These are phyloP conservation scores for Thraustochytrium striatum DNA, from an alignment of 352 stramenopile species.

Conservation along the genomic window DNA sequence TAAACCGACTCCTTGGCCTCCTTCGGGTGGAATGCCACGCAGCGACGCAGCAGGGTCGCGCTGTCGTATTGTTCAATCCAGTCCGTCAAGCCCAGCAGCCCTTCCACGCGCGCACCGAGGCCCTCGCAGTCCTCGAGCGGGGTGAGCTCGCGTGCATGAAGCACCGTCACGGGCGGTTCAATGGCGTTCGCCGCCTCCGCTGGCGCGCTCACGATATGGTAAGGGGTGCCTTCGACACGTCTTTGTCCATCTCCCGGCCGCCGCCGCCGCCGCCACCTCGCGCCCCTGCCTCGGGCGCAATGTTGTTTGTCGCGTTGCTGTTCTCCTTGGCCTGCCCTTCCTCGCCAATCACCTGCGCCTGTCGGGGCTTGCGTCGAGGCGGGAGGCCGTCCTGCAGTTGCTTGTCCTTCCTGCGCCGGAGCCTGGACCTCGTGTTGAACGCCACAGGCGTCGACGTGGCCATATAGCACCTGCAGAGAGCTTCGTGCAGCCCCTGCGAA, in stretches of 20 bases:
- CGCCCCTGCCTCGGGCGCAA: background rate
- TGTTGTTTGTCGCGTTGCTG: background rate
- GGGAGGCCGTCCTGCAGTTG: background rate
- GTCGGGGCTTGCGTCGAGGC: conserved; percentile 15
- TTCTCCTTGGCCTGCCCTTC: conserved; percentile 41
- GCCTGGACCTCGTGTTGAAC: conserved; percentile 34
- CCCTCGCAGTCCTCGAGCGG: conserved; percentile 2
- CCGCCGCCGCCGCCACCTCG: background rate
- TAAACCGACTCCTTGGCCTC: background rate
- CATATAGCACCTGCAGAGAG: too few relatives aligned
- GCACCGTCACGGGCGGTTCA: background rate
- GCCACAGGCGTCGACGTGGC: conserved; percentile 16
- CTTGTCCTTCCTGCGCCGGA: conserved; percentile 1
- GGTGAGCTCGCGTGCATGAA: conserved; percentile 7
- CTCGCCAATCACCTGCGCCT: too few relatives aligned
- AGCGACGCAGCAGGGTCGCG: background rate
- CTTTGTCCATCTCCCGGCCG: background rate
- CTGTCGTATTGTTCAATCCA: conserved; percentile 22
- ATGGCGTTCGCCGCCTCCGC: background rate
- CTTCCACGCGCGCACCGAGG: background rate
- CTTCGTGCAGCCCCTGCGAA: too few relatives aligned
- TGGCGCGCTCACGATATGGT: too few relatives aligned
- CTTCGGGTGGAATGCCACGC: conserved; percentile 17
- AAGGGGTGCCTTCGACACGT: background rate
- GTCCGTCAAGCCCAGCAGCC: background rate